Conservation (phyloP, 352 stramenopile species). For the Salisapilia sapeloensis region DNA sequence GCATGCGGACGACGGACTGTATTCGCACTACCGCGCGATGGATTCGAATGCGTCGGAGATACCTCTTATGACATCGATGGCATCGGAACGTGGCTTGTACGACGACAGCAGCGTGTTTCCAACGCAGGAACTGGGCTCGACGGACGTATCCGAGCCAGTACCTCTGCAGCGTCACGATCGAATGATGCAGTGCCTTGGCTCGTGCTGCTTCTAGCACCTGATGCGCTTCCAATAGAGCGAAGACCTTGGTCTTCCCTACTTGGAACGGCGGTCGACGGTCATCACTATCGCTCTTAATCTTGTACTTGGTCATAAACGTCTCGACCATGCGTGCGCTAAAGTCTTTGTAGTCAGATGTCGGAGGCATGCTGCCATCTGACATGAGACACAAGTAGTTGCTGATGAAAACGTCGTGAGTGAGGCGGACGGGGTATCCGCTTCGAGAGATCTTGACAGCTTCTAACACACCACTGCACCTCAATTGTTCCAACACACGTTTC, state of each 20-base stretch:
- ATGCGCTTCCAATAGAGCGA: conserved; percentile 51
- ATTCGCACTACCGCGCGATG: conserved; percentile 28
- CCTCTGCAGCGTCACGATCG: conserved; percentile 49
- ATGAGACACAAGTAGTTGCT: conserved; percentile 66
- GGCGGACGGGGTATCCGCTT: conserved; percentile 87
- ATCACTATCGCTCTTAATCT: conserved; percentile 9
- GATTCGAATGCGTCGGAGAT: conserved; percentile 13
- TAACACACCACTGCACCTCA: conserved; percentile 75
- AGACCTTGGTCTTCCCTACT: conserved; percentile 73
- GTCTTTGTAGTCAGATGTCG: conserved; percentile 23
- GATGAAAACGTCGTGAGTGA: conserved; percentile 87
- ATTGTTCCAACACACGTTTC: conserved; percentile 57
- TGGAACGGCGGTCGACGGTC: conserved; percentile 33
- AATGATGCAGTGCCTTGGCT: conserved; percentile 47
- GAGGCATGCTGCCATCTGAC: conserved; percentile 15
- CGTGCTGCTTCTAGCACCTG: conserved; percentile 41
- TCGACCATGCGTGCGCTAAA: conserved; percentile 29
- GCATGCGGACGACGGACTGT: conserved; percentile 28
- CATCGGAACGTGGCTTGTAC: conserved; percentile 40
- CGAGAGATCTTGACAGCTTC: conserved; percentile 82
- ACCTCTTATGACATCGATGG: conserved; percentile 22
- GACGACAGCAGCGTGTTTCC: conserved; percentile 22
- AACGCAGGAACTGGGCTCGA: conserved; percentile 23
- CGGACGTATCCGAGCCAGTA: conserved; percentile 51
- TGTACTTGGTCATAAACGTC: conserved; percentile 16